Evolutionary conservation across 2,329 filamentous ascomycete species (phyloP), one percentile per base, ranked within the genome.

Genomic region (Raffaelea albimanens): DNA sequence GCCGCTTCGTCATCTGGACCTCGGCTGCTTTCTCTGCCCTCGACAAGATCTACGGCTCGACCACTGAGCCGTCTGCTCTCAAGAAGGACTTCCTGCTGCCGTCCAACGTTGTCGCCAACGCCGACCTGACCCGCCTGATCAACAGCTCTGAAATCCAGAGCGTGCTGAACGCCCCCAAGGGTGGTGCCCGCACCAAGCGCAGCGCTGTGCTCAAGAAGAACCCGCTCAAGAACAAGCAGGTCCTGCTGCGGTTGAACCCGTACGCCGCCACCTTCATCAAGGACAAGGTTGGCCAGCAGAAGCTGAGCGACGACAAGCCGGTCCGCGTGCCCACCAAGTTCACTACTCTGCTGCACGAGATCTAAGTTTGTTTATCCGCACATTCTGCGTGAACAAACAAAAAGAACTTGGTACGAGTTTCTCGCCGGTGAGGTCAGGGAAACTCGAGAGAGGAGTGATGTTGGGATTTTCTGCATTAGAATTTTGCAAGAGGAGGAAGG

Each of bases 41-140:
- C 57, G 91, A 98, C 75, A 83, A 83, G 72, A 84, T 98, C 78
- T 98, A 98, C 79, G 91, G 91, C 69, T 84, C 85, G 67, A 94
- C 89, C 68, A 93, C 87, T 64, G 76, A 82, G 69, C 81, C 91
- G 59, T 91, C 90, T 43, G 83, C 85, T 56, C 83, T 95, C 66
- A 98, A 98, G 89, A 94, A 93, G 78, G 91, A 98, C 81, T 98
- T 93, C 86, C 80, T 95, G 65, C 83, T 98, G 60, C 93, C 93
- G 58, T 85, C 85, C 64, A 90, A 91, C 77, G 71, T 94, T 60
- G 87, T 98, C 68, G 80, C 85, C 64, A 91, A 98, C 80, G 82
- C 93, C 67, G 93, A 98, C 67, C 83, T 98, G 62, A 82, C 82
- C 75, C 93, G 94, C 73, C 82, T 98, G 66, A 98, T 98, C 85